A percentile compares a stretch with the other conserved stretches of the same genome.
Evolutionary conservation across 1,284 basidiomycete genomes (phyloP).

Genomic region (Amylostereum areolatum): DNA sequence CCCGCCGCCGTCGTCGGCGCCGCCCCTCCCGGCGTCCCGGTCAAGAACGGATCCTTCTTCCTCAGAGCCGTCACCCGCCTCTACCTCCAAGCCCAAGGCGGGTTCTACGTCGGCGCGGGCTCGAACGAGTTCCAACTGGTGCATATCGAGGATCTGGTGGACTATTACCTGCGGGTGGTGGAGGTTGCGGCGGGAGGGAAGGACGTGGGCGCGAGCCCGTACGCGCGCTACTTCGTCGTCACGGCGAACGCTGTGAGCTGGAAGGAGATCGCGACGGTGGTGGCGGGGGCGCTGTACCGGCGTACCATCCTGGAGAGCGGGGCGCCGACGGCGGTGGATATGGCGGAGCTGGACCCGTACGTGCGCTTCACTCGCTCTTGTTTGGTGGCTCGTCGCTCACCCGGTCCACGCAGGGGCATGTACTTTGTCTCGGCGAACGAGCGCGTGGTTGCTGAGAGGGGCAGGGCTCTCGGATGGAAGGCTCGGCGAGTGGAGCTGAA

Average conservation of each 20-base stretch:
- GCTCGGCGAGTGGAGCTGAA: neutral
- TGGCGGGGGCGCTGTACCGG: neutral
- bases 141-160: slow-evolving; percentile 2
- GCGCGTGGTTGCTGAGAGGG: slow-evolving; percentile 1
- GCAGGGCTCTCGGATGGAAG: slow-evolving; percentile 5
- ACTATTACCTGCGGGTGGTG: slow-evolving; percentile 3
- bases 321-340: neutral
- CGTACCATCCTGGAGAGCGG: slow-evolving; percentile 1
- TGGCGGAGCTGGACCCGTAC: too few relatives aligned
- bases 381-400: too few relatives aligned
- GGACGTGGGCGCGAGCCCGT: slow-evolving; percentile 6
- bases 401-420: too few relatives aligned
- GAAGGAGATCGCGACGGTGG: slow-evolving; percentile 2
- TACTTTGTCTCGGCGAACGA: slow-evolving; percentile 4
- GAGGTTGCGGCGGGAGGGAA: neutral
- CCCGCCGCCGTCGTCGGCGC: slow-evolving; percentile 7
- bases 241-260: neutral
- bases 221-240: slow-evolving; percentile 9
- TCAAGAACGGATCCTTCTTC: slow-evolving; percentile 3
- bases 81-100: neutral
- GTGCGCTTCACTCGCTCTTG: too few relatives aligned
- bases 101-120: slow-evolving; percentile 5
- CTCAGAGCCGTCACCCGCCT: slow-evolving; percentile 2
- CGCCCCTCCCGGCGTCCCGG: slow-evolving; percentile 1
- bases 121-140: slow-evolving; percentile 6